Percentiles rank a stretch among this genome's conserved stretches.
Evolutionary conservation across 768 basidiomycete species (phyloP).

Genomic region (Pholiota conissans): DNA sequence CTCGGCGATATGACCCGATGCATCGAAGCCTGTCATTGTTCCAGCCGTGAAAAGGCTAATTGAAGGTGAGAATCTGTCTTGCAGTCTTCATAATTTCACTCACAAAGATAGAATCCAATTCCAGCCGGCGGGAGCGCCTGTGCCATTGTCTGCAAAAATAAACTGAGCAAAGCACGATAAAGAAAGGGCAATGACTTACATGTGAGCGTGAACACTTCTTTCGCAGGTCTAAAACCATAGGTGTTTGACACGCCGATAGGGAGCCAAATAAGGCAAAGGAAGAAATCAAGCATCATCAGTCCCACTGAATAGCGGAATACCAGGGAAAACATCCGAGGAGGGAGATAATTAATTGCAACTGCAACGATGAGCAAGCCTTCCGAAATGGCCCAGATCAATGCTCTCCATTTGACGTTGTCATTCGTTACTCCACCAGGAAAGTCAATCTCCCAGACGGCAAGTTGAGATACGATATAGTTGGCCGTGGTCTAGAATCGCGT

Average conservation of each 20-base stretch:
- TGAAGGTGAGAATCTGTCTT: conserved; percentile 5
- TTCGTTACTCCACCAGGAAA: conserved; percentile 79
- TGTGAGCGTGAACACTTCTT: conserved; percentile 81
- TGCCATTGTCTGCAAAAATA: conserved; percentile 72
- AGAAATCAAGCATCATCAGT: conserved; percentile 83
- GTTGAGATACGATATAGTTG: conserved; percentile 86
- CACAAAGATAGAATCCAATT: conserved; percentile 91
- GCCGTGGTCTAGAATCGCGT: conserved; percentile 64
- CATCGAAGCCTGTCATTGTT: conserved; percentile 89
- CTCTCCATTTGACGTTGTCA: conserved; percentile 81
- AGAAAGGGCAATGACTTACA: conserved; percentile 46
- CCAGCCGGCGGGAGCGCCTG: conserved; percentile 84
- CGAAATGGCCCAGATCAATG: conserved; percentile 81
- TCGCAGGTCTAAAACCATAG: conserved; percentile 84
- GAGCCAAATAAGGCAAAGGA: conserved; percentile 88
- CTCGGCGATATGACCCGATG: conserved; percentile 84
- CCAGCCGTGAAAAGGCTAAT: conserved; percentile 82
- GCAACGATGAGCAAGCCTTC: conserved; percentile 71
- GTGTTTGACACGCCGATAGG: conserved; percentile 88
- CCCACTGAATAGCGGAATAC: conserved; percentile 77
- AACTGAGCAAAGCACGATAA: not conserved
- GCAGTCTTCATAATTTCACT: conserved; percentile 6
- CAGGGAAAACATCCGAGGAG: conserved; percentile 68
- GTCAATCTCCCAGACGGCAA: conserved; percentile 75
- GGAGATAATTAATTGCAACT: conserved; percentile 84